Evolutionary conservation across 2,329 filamentous ascomycete species (phyloP), one percentile per base, ranked within the genome.

Genomic region (Talaromyces marneffei): DNA sequence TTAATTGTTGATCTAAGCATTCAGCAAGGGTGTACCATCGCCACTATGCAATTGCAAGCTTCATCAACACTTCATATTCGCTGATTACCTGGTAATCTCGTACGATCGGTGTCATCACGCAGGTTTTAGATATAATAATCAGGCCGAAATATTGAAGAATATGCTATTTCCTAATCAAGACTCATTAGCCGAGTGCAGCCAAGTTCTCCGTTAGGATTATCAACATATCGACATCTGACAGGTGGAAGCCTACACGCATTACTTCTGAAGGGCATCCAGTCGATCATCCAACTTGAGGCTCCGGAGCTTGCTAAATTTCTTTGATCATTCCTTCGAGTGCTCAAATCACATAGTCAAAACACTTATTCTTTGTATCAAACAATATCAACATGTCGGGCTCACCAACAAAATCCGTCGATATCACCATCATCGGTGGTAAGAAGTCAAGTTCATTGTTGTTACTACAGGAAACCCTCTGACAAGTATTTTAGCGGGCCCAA

Each of bases 371-470:
- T 29, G 23, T 25, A 46, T 48, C 8, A 12, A 29, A 48, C 1
- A 48, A 29, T 14, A 9, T 12, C 33, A 55, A 55, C 10, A 55
- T 55, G 52, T 35, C 52, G 12, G 31, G 20, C 20, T 25, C 23
- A 18, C 33, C 31, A 37, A 48, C 44, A 29, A 48, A 48, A 16
- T 29, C 44, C 9, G 52, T 37, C 16, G 52, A 55, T 55, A 23
- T 55, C 31, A 39, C 52, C 20, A 55, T 55, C 52, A 40, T 55
- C 14, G 52, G 52, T 37, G 52, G 52, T 55, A 55, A 55, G 52
- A 55, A 23, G 25, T 39, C n/a, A 18, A 23, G 25, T 33, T 5
- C 18, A 5, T 39, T 6, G 14, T 27, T 35, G 35, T 14, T 29
- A 25, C 25, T 18, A 27, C 14, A 39, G 31, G 20, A 55, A 25